Percentiles rank a stretch among this genome's conserved stretches.
Evolutionary conservation across 2,329 filamentous ascomycete genomes (phyloP).

Genomic region (Domatiomyces catenatus): DNA sequence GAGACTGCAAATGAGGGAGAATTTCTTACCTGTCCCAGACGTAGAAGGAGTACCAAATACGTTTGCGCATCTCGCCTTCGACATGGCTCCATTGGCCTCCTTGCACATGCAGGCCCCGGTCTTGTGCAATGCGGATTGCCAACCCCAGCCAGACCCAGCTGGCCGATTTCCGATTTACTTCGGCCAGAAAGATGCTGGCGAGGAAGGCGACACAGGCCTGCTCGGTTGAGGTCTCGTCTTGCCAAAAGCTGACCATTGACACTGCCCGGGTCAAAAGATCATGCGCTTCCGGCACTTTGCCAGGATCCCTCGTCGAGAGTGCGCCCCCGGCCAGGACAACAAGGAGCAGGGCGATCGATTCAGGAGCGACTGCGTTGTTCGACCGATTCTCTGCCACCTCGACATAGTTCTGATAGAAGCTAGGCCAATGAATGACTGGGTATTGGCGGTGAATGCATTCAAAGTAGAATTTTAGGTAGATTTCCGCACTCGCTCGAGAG

Average conservation of each 20-base stretch:
- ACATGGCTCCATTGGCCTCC: slow-evolving; percentile 56
- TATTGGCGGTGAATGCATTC: slow-evolving; percentile 62
- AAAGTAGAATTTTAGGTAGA: slow-evolving; percentile 61
- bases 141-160: slow-evolving; percentile 76
- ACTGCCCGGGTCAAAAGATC: slow-evolving; percentile 58
- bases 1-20: neutral
- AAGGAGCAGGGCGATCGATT: slow-evolving; percentile 70
- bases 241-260: slow-evolving; percentile 63
- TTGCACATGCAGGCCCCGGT: slow-evolving; percentile 66
- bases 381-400: slow-evolving; percentile 54
- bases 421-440: slow-evolving; percentile 78
- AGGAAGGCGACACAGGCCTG: slow-evolving; percentile 59
- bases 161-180: slow-evolving; percentile 71
- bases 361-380: slow-evolving; percentile 44
- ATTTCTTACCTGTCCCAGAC: slow-evolving; percentile 58
- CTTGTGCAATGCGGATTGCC: slow-evolving; percentile 66
- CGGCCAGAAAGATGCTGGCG: slow-evolving; percentile 62
- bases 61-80: slow-evolving; percentile 70
- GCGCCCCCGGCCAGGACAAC: slow-evolving; percentile 69
- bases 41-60: slow-evolving; percentile 91
- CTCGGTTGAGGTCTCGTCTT: slow-evolving; percentile 60
- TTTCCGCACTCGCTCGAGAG: slow-evolving; percentile 52
- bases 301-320: slow-evolving; percentile 47
- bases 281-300: slow-evolving; percentile 32
- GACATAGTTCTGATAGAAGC: slow-evolving; percentile 61